Evolutionary conservation across 208 protist species (phyloP).

Genomic region (Wallacemonas sp.): DNA sequence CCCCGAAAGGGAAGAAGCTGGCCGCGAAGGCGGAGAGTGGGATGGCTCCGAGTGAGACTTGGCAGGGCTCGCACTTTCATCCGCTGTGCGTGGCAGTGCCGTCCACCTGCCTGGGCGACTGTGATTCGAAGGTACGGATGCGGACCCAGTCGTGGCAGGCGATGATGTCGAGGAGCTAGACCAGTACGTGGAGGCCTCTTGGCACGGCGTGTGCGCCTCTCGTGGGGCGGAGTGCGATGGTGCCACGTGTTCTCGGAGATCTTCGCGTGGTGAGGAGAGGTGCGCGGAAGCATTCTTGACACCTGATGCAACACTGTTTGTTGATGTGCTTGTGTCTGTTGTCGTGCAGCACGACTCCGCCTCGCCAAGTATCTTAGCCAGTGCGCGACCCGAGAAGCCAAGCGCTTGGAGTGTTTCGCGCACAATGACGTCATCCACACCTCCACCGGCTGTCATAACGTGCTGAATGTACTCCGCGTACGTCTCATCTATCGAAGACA

Average conservation of each 20-base stretch:
- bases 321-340: constrained; percentile 5
- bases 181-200: background rate
- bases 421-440: constrained; percentile 53
- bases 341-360: background rate
- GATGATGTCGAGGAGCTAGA: background rate
- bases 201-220: background rate
- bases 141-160: background rate
- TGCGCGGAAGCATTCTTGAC: too few relatives aligned
- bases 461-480: constrained; percentile 57
- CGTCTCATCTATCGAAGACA: constrained; percentile 39
- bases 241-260: background rate
- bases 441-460: constrained; percentile 17
- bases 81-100: too few relatives aligned
- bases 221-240: background rate
- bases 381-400: constrained; percentile 32
- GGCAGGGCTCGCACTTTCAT: too few relatives aligned
- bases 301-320: too few relatives aligned
- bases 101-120: too few relatives aligned
- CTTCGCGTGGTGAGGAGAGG: too few relatives aligned
- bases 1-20: too few relatives aligned
- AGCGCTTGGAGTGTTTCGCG: constrained; percentile 44
- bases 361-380: constrained; percentile 59
- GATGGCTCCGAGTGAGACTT: too few relatives aligned
- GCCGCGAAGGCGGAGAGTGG: too few relatives aligned
- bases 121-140: background rate